These are phyloP conservation scores for Oryza longistaminata DNA, from an alignment of 176 grass and related monocot genomes.

Conservation along the genomic window DNA sequence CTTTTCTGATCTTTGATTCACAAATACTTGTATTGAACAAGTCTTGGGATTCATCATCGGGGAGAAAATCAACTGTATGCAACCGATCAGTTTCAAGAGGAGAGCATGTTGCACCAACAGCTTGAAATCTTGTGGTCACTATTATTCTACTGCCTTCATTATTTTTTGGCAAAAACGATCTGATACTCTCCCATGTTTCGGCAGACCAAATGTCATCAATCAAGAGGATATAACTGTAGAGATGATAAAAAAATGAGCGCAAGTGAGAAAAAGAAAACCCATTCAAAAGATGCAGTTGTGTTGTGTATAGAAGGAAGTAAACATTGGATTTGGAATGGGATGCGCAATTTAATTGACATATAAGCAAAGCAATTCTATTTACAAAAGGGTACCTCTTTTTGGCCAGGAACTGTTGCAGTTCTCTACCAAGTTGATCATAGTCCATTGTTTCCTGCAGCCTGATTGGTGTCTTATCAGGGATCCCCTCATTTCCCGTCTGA, in stretches of 20 bases:
- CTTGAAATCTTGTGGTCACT: conserved; percentile 33
- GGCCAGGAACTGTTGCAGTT: not conserved
- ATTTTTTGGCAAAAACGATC: not conserved
- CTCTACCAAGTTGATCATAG: not conserved
- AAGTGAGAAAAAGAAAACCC: not conserved
- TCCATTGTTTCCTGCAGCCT: not conserved
- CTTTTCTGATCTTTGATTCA: not conserved
- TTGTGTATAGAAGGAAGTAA: not conserved
- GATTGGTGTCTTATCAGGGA: not conserved
- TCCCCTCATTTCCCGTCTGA: too few relatives aligned
- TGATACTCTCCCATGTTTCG: conserved; percentile 28
- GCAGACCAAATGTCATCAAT: conserved; percentile 35
- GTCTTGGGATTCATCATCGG: accelerated
- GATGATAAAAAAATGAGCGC: not conserved
- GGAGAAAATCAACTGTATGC: not conserved
- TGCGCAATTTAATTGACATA: not conserved
- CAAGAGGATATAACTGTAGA: conserved; percentile 13
- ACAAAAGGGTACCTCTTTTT: not conserved
- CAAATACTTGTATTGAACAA: not conserved
- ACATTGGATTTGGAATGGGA: not conserved
- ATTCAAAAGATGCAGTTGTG: too few relatives aligned
- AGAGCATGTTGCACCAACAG: not conserved
- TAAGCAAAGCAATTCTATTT: not conserved
- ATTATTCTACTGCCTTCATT: not conserved
- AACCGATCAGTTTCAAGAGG: not conserved